Conservation (phyloP, 2,329 filamentous ascomycete species). For the Fusarium armeniacum region DNA sequence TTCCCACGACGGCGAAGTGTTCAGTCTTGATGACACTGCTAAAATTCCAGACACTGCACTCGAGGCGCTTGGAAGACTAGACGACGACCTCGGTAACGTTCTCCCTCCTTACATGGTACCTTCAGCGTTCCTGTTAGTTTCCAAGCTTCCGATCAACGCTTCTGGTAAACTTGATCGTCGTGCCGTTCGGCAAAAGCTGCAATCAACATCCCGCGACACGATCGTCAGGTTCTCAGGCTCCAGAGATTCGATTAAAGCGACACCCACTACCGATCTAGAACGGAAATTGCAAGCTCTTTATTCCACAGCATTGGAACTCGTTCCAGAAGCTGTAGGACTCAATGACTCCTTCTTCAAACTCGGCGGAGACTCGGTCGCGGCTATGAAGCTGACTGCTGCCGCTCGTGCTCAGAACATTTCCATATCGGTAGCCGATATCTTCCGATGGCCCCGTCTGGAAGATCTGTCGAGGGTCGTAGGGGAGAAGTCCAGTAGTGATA, state of each 20-base stretch:
- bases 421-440: slow-evolving; percentile 8
- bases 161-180: slow-evolving; percentile 12
- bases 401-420: neutral
- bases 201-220: slow-evolving; percentile 1
- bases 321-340: neutral
- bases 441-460: slow-evolving; percentile 2
- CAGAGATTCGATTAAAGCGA: neutral
- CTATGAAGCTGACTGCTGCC: slow-evolving; percentile 1
- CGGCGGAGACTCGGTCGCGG: slow-evolving; percentile 3
- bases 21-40: neutral
- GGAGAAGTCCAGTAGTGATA: neutral
- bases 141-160: slow-evolving; percentile 2
- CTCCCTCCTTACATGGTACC: slow-evolving; percentile 5
- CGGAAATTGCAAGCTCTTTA: neutral
- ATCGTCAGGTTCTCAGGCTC: neutral
- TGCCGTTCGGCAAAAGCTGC: slow-evolving; percentile 1
- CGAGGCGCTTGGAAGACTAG: neutral
- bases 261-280: slow-evolving; percentile 1
- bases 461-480: neutral
- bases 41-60: neutral
- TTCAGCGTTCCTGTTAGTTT: neutral
- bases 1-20: neutral
- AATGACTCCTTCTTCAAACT: slow-evolving; percentile 4
- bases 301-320: neutral
- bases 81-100: neutral